Conservation (phyloP, 805 yeast genomes). For the Myxozyma udenii region DNA sequence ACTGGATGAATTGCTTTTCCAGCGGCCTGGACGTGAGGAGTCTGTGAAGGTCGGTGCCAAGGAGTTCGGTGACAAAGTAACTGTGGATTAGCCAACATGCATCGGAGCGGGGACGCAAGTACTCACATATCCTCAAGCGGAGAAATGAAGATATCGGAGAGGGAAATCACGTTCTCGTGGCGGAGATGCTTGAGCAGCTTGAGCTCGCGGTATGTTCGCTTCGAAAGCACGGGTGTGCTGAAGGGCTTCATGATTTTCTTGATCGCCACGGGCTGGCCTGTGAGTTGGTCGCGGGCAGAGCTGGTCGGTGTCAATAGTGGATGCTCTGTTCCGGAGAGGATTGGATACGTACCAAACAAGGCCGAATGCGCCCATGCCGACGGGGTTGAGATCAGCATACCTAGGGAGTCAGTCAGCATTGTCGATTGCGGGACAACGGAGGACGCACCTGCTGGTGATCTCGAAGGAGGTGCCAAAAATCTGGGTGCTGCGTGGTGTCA, state of each 20-base stretch:
- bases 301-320: slow-evolving; percentile 9
- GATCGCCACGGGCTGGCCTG: slow-evolving; percentile 91
- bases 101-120: neutral
- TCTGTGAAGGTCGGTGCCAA: slow-evolving; percentile 94
- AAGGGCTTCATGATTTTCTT: slow-evolving; percentile 98
- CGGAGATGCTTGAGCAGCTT: slow-evolving; percentile 87
- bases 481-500: slow-evolving; percentile 59
- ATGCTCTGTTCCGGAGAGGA: neutral
- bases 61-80: slow-evolving; percentile 90
- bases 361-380: slow-evolving; percentile 99
- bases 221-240: slow-evolving; percentile 88
- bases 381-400: slow-evolving; percentile 90
- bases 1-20: slow-evolving; percentile 94
- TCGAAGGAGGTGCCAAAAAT: slow-evolving; percentile 95
- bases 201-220: slow-evolving; percentile 93
- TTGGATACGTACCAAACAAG: slow-evolving; percentile 60
- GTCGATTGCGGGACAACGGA: slow-evolving; percentile 27
- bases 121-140: slow-evolving; percentile 86
- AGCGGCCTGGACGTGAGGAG: slow-evolving; percentile 87
- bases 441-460: slow-evolving; percentile 54
- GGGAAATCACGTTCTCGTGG: slow-evolving; percentile 89
- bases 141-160: slow-evolving; percentile 89
- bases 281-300: slow-evolving; percentile 87
- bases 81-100: slow-evolving; percentile 29
- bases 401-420: slow-evolving; percentile 41